Base-by-base conservation (phyloP, 2,329 filamentous ascomycete species). In the Stachybotrys chartarum region DNA sequence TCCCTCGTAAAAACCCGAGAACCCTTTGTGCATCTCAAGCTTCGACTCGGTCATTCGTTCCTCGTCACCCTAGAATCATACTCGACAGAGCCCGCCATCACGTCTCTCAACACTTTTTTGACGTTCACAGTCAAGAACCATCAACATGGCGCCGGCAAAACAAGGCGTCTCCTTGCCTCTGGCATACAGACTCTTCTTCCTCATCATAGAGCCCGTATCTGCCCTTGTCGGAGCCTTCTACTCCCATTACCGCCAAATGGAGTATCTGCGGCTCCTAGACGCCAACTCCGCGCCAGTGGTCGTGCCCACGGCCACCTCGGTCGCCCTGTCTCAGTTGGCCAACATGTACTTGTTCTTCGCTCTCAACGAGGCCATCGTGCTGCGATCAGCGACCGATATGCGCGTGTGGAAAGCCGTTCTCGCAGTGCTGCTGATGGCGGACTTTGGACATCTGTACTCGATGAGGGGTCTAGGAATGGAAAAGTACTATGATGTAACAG, bases 341-440 rank as follows among this genome's bases (percentile, higher is more conserved):
- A 92, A 91, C 70, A 76, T 92, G 59, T 93, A 92, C 72, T 70
- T 92, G 45, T 80, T 89, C 56, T 90, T 92, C 69, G 83, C 87
- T 55, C 71, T 93, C 64, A 90, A 88, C 72, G 88, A 94, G 72
- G 87, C 87, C 2, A 72, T 91, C 30, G 85, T 93, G 12, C 78
- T 93, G 60, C 84, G 90, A 47, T 78, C 81, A 16, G 90, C 88
- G 7, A 73, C 75, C 52, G 85, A 91, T 71, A 65, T 86, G 39
- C 75, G 77, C 30, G 88, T 93, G 56, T 93, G 89, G 89, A 78
- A 75, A 60, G 77, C 81, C 1, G 76, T 92, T 30, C 74, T 92
- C 5, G 72, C 86, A 50, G 84, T 80, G 44, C 73, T 92, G 56
- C 77, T 92, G 35, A 68, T 92, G 16, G 89, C 87, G n/a, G 89